Evolutionary conservation across 1,284 basidiomycete genomes (phyloP).

Genomic region (Heterobasidion occidentale): DNA sequence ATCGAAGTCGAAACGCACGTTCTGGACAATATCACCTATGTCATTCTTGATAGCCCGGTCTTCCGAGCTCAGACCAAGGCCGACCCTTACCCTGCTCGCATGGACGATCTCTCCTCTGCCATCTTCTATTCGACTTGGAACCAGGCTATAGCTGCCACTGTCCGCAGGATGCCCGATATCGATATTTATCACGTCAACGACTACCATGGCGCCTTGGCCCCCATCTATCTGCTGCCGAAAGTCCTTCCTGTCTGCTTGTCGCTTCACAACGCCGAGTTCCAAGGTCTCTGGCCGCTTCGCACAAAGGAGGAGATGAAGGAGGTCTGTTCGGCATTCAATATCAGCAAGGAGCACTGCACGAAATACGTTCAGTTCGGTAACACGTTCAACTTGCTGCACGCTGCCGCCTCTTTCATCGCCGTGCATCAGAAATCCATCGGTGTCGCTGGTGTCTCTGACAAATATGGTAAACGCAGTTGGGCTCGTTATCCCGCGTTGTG

Average conservation of each 20-base stretch:
- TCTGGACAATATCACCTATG: conserved; percentile 89
- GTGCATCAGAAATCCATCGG: conserved; percentile 87
- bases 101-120: conserved; percentile 92
- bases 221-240: conserved; percentile 85
- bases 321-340: conserved; percentile 93
- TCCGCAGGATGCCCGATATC: conserved; percentile 76
- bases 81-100: conserved; percentile 90
- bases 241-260: conserved; percentile 85
- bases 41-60: conserved; percentile 88
- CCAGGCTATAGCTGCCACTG: conserved; percentile 86
- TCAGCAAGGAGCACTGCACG: conserved; percentile 89
- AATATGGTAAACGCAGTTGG: conserved; percentile 93
- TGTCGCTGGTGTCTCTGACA: conserved; percentile 93
- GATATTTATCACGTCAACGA: conserved; percentile 90
- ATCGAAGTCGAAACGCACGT: conserved; percentile 91
- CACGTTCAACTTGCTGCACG: conserved; percentile 91
- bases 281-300: conserved; percentile 89
- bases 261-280: conserved; percentile 95
- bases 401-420: conserved; percentile 86
- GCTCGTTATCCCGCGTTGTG: conserved; percentile 90
- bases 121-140: conserved; percentile 98
- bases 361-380: conserved; percentile 97
- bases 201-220: conserved; percentile 86
- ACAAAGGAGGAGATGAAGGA: conserved; percentile 98
- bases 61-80: conserved; percentile 93